Evolutionary conservation across 2,329 filamentous ascomycete species (phyloP).

Genomic region (Botrytis squamosa): DNA sequence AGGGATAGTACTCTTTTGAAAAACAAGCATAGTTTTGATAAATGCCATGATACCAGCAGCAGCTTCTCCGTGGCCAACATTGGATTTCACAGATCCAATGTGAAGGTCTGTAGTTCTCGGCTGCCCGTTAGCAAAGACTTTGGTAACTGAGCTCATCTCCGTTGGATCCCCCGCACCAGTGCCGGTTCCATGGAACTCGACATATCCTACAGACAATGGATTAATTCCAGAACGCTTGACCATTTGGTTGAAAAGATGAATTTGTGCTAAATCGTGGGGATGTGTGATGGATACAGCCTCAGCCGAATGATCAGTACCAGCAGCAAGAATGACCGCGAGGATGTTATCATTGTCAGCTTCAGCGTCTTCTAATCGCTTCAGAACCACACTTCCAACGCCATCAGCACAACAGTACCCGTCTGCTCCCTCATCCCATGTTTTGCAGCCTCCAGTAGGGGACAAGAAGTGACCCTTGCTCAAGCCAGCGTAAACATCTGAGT

Average conservation of each 20-base stretch:
- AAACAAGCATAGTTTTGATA: constrained; percentile 32
- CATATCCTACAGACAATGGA: neutral
- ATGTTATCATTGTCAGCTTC: constrained; percentile 1
- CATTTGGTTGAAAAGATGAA: neutral
- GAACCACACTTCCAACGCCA: constrained; percentile 43
- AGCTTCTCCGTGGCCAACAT: constrained; percentile 30
- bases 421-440: constrained; percentile 57
- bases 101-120: neutral
- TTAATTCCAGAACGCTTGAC: neutral
- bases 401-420: constrained; percentile 66
- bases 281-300: constrained; percentile 9
- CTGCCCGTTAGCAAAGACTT: neutral
- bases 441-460: constrained; percentile 27
- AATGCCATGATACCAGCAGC: constrained; percentile 32
- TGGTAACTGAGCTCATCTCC: neutral
- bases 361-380: constrained; percentile 2
- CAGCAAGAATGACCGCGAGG: neutral
- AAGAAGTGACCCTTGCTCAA: constrained; percentile 24
- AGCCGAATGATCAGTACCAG: constrained; percentile 2
- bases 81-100: neutral
- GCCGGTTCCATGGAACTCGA: constrained; percentile 15
- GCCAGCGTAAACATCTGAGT: constrained; percentile 41
- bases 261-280: neutral
- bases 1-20: constrained; percentile 27
- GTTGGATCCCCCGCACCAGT: neutral